These are phyloP conservation scores for Colletotrichum simmondsii DNA, from an alignment of 2,329 filamentous ascomycete species.

Conservation along the genomic window DNA sequence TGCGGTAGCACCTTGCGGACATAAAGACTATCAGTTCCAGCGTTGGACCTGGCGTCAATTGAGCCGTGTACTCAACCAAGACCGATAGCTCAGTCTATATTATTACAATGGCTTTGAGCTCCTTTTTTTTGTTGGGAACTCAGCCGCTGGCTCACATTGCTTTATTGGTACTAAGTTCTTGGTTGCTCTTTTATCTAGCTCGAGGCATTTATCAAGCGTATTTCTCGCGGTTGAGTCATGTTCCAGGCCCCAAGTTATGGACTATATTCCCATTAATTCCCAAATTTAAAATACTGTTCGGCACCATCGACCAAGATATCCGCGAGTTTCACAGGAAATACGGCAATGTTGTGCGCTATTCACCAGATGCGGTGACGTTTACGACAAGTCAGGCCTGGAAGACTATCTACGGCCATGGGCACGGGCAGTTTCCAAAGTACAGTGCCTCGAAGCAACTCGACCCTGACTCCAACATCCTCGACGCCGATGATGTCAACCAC, in stretches of 20 bases:
- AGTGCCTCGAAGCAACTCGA: neutral
- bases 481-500: conserved; percentile 12
- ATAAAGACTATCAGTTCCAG: no score
- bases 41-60: no score
- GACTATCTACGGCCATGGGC: conserved; percentile 43
- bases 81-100: neutral
- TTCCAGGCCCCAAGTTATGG: neutral
- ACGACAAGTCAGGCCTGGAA: conserved; percentile 47
- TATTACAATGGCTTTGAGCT: neutral
- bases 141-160: neutral
- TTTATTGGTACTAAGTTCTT: neutral
- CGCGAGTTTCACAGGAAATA: conserved; percentile 48
- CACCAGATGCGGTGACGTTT: conserved; percentile 58
- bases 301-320: conserved; percentile 33
- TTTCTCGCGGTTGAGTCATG: neutral
- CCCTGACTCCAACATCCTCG: conserved; percentile 1
- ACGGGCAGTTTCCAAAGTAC: neutral
- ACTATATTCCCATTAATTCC: neutral
- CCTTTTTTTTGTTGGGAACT: neutral
- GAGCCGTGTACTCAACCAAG: no score
- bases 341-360: conserved; percentile 56
- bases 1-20: no score
- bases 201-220: conserved; percentile 7
- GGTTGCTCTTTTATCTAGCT: neutral
- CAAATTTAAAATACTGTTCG: neutral